Base-by-base conservation (phyloP, 441 rosid genomes). In the Raphanus hybrid region DNA sequence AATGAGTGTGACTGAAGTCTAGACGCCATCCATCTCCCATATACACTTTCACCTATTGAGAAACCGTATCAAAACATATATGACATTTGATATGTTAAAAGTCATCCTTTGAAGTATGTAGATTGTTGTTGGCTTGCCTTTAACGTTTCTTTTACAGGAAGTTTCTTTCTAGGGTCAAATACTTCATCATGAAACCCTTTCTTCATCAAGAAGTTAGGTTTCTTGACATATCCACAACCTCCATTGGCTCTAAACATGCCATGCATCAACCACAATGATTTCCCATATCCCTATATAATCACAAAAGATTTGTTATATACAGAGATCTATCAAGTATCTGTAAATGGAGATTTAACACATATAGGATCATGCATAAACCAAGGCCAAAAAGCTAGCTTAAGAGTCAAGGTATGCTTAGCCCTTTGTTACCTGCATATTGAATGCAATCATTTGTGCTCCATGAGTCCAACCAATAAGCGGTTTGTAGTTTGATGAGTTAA, bases 241-340 rank as follows among this genome's bases (percentile, higher is more conserved):
- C 91, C 93, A 61, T 89, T 87, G 27, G 90, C 86, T 82, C 86
- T 84, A 79, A 87, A 87, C 91, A 86, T 89, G 12, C 93, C 93
- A 7, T 89, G 93, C 93, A 89, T 89, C 78, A 81, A 75, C 89
- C 89, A 85, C n/a, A 89, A 74, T 62, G 85, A 85, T 78, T 79
- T 90, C 2, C 90, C 94, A 69, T 86, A 81, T 34, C 89, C 92
- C 90, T 90, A 57, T 67, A 18, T 18, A 18, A 18, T 18, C 20
- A 18, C 1, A 18, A 62, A 71, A 29, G 1, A 54, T 64, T 15
- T 34, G 11, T 63, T 15, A 32, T 3, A 18, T 18, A 18, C 20
- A 18, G 20, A 66, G 50, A 52, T 58, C 58, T 64, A 11, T 63
- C 57, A 41, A 32, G 5, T 52, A 1, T 41, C 5, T 74, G 23